Conservation (phyloP, 352 stramenopile genomes). For the Phytophthora sp. region DNA sequence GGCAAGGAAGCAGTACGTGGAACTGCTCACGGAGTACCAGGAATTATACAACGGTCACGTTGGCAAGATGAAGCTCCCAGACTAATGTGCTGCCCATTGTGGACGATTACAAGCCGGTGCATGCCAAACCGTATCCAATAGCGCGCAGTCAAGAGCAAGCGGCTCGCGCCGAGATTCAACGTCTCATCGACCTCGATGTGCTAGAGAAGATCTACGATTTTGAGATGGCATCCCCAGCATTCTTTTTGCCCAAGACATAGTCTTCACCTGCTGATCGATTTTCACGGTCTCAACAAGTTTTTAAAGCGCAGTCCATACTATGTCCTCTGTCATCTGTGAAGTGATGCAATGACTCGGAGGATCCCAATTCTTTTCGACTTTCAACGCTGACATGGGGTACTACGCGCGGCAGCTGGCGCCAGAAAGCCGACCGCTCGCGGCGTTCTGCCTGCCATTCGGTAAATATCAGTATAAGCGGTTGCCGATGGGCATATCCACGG, state of each 20-base stretch:
- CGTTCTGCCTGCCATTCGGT: slow-evolving; percentile 8
- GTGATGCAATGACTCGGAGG: not conserved
- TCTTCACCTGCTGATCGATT: slow-evolving; percentile 6
- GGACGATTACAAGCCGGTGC: not conserved
- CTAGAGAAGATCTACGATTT: slow-evolving; percentile 16
- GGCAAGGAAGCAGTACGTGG: not conserved
- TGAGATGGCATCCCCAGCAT: slow-evolving; percentile 12
- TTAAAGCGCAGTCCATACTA: slow-evolving; percentile 3
- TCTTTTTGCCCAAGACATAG: slow-evolving; percentile 10
- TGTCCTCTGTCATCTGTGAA: not conserved
- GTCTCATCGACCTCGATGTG: slow-evolving; percentile 1
- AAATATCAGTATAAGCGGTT: slow-evolving; percentile 10
- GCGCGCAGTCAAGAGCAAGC: slow-evolving; percentile 5
- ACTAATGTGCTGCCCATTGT: slow-evolving; percentile 2
- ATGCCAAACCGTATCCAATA: slow-evolving; percentile 1
- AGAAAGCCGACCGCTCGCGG: not conserved
- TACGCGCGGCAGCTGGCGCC: slow-evolving; percentile 3
- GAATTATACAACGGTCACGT: slow-evolving; percentile 4
- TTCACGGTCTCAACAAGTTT: slow-evolving; percentile 15
- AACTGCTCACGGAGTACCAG: not conserved
- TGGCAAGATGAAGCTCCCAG: slow-evolving; percentile 5
- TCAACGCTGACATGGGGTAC: slow-evolving; percentile 20
- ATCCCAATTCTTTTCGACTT: slow-evolving; percentile 7
- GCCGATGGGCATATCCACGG: not conserved
- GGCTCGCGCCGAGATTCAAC: slow-evolving; percentile 1